A percentile compares a stretch with the other conserved stretches of the same genome.
Conservation (phyloP, 2,329 filamentous ascomycete species). For the Tolypocladium capitatum region DNA sequence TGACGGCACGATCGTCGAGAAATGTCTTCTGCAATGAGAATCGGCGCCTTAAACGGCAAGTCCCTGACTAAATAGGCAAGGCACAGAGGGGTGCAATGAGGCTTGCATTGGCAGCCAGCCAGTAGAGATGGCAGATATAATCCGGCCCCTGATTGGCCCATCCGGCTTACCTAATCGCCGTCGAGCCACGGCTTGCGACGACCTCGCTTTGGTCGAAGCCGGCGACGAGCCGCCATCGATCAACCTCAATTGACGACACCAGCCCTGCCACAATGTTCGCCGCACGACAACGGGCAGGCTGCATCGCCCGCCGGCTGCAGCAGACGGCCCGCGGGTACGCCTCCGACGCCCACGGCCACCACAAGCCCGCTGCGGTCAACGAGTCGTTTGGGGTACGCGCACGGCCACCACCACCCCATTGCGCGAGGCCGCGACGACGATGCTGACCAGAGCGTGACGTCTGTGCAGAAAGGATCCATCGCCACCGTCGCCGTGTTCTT, state of each 20-base stretch:
- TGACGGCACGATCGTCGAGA: no score
- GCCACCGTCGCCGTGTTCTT: slow-evolving; percentile 31
- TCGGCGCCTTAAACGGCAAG: no score
- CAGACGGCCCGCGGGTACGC: slow-evolving; percentile 36
- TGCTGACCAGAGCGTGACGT: background rate
- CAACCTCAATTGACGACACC: slow-evolving; percentile 19
- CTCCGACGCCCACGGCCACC: slow-evolving; percentile 36
- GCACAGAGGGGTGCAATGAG: no score
- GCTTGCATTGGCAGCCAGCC: background rate
- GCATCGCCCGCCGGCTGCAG: slow-evolving; percentile 22
- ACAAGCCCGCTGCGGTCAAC: slow-evolving; percentile 32
- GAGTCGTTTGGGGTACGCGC: slow-evolving; percentile 44
- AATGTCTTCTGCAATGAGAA: no score
- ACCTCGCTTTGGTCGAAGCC: slow-evolving; percentile 11
- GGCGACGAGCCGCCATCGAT: slow-evolving; percentile 9
- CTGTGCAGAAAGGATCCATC: slow-evolving; percentile 34
- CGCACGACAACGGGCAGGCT: slow-evolving; percentile 31
- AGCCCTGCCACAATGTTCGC: slow-evolving; percentile 23
- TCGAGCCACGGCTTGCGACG: slow-evolving; percentile 12
- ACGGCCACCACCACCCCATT: background rate
- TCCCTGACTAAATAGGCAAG: no score
- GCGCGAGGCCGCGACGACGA: background rate
- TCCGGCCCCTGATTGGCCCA: slow-evolving; percentile 10
- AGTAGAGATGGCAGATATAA: background rate
- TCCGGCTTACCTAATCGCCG: slow-evolving; percentile 14